Evolutionary conservation across 129 eudicot species (phyloP).

Genomic region (Saussurea involucrata): DNA sequence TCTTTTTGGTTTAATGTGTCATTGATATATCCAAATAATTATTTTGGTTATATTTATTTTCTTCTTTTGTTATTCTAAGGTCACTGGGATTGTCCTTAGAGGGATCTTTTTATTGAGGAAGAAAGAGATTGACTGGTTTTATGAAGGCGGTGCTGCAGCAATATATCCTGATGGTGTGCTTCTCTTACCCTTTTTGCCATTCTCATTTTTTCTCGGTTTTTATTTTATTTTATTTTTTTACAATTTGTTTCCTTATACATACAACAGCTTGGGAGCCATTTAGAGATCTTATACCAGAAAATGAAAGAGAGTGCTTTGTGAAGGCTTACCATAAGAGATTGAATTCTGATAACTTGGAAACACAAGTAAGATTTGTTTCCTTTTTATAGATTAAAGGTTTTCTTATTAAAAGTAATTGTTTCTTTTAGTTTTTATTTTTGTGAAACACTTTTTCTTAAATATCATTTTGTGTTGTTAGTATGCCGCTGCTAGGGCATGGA

Average conservation of each 20-base stretch:
- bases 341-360: slow-evolving; percentile 72
- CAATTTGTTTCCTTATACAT: neutral
- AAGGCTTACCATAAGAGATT: slow-evolving; percentile 88
- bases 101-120: slow-evolving; percentile 92
- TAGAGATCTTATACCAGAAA: slow-evolving; percentile 94
- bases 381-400: neutral
- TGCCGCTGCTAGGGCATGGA: slow-evolving; percentile 98
- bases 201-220: neutral
- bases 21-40: neutral
- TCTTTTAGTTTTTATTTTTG: neutral
- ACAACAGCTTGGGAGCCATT: slow-evolving; percentile 90
- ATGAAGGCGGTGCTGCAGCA: slow-evolving; percentile 98
- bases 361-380: slow-evolving; percentile 49
- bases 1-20: slow-evolving; percentile 3
- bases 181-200: neutral
- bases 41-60: neutral
- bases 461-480: slow-evolving; percentile 36
- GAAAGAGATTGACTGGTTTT: slow-evolving; percentile 99
- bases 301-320: slow-evolving; percentile 81
- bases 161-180: slow-evolving; percentile 91
- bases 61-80: slow-evolving; percentile 38
- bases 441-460: neutral
- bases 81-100: slow-evolving; percentile 87
- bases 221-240: slow-evolving; percentile 6
- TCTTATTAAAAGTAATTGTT: neutral